Evolutionary conservation across 1,284 basidiomycete genomes (phyloP).

Genomic region (Mycena sp.): DNA sequence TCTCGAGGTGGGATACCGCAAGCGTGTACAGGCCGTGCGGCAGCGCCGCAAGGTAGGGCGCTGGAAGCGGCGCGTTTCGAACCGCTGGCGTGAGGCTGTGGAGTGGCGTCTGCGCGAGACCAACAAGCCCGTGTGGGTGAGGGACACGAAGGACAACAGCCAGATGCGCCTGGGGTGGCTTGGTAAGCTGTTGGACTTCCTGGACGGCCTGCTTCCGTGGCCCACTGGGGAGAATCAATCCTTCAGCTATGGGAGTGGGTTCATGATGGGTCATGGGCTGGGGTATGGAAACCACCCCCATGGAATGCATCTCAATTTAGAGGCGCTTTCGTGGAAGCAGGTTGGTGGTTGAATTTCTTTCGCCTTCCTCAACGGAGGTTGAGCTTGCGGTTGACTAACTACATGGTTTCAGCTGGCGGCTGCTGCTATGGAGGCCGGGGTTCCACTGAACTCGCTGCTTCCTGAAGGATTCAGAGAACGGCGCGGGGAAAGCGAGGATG

Average conservation of each 20-base stretch:
- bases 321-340: constrained; percentile 54
- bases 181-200: constrained; percentile 15
- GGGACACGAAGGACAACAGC: constrained; percentile 37
- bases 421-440: constrained; percentile 71
- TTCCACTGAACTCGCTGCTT: constrained; percentile 61
- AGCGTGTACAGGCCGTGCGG: constrained; percentile 54
- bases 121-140: constrained; percentile 62
- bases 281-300: constrained; percentile 41
- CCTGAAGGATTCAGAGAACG: constrained; percentile 47
- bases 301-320: constrained; percentile 66
- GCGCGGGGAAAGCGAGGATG: constrained; percentile 5
- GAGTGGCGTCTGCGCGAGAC: constrained; percentile 63
- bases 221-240: constrained; percentile 28
- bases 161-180: background rate
- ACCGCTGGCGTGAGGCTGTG: constrained; percentile 66
- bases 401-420: constrained; percentile 62
- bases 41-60: constrained; percentile 49
- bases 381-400: constrained; percentile 4
- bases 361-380: background rate
- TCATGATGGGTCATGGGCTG: constrained; percentile 26
- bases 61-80: constrained; percentile 50
- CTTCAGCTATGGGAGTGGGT: constrained; percentile 29
- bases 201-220: constrained; percentile 29
- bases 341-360: constrained; percentile 4
- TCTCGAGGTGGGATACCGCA: constrained; percentile 68